A percentile compares a stretch with the other conserved stretches of the same genome.
Evolutionary conservation across 495 filamentous ascomycete species (phyloP).

Genomic region (Annulohypoxylon moriforme): DNA sequence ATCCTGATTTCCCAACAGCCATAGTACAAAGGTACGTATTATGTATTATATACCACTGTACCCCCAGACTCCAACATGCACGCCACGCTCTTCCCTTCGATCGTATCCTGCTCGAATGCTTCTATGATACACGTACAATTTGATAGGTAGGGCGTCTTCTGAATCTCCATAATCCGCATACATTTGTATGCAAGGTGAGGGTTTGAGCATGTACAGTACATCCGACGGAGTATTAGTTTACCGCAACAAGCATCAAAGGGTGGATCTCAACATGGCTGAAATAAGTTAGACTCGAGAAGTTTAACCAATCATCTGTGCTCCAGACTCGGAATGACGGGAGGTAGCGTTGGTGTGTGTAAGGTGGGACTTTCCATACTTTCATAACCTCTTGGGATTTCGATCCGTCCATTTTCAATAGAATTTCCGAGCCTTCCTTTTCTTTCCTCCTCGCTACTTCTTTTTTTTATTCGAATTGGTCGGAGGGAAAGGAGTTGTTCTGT

Average conservation of each 20-base stretch:
- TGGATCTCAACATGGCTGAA: conserved; percentile 1
- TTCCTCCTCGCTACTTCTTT: conserved; percentile 2
- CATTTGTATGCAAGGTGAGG: conserved; percentile 20
- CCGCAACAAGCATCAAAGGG: conserved; percentile 11
- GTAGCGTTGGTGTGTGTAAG: conserved; percentile 21
- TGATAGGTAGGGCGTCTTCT: not conserved
- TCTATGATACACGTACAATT: not conserved
- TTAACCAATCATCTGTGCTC: conserved; percentile 31
- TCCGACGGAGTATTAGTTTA: conserved; percentile 41
- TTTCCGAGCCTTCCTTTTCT: conserved; percentile 33
- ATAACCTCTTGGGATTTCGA: conserved; percentile 21
- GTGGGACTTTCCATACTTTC: conserved; percentile 24
- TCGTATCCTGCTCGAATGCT: not conserved
- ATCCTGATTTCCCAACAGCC: not conserved
- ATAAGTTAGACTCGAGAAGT: not conserved
- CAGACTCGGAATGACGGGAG: conserved; percentile 41
- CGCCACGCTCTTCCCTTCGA: not conserved
- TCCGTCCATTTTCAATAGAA: conserved; percentile 28
- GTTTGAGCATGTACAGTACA: conserved; percentile 30
- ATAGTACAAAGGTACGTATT: not conserved
- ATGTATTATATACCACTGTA: not conserved
- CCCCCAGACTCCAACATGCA: not conserved
- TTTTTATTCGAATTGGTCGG: conserved; percentile 15
- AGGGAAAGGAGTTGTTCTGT: conserved; percentile 19
- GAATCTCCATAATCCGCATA: conserved; percentile 31